Percentiles rank a stretch among this genome's conserved stretches.
Evolutionary conservation across 2,329 filamentous ascomycete genomes (phyloP).

Genomic region (Colletotrichum sp.): DNA sequence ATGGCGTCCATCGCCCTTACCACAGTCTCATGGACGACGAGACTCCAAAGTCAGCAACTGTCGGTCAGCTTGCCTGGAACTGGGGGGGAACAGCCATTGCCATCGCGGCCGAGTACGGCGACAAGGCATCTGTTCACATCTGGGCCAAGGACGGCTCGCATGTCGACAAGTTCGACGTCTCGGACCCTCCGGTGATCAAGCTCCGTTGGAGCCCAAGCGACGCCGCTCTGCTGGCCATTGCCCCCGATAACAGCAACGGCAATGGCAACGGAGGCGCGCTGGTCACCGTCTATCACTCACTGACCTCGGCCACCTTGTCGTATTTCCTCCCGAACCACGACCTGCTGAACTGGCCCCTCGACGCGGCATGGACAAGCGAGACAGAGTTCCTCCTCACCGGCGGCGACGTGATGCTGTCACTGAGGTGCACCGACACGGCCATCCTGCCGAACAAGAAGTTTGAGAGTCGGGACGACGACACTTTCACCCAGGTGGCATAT

Average conservation of each 20-base stretch:
- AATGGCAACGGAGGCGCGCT: conserved; percentile 46
- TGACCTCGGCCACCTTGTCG: conserved; percentile 47
- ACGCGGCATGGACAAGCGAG: conserved; percentile 65
- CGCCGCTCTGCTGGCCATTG: conserved; percentile 60
- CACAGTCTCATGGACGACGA: conserved; percentile 58
- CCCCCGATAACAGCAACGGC: conserved; percentile 48
- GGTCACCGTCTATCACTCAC: conserved; percentile 59
- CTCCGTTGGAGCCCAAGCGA: conserved; percentile 65
- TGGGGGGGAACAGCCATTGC: conserved; percentile 61
- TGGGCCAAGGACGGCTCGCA: conserved; percentile 59
- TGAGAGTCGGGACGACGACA: conserved; percentile 58
- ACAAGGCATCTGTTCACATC: conserved; percentile 58
- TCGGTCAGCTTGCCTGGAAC: conserved; percentile 67
- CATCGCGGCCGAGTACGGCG: conserved; percentile 60
- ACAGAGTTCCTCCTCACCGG: conserved; percentile 64
- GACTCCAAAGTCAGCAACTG: conserved; percentile 54
- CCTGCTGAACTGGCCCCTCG: conserved; percentile 55
- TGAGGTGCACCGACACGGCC: conserved; percentile 50
- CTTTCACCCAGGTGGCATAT: conserved; percentile 60
- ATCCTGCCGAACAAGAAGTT: conserved; percentile 55
- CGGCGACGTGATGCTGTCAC: conserved; percentile 55
- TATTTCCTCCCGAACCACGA: conserved; percentile 56
- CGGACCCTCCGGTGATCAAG: conserved; percentile 67
- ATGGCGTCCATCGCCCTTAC: conserved; percentile 43
- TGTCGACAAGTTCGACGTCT: conserved; percentile 58